phyloP scores from a whole-genome alignment of 129 eudicot genomes.

The Centella asiatica region DNA sequence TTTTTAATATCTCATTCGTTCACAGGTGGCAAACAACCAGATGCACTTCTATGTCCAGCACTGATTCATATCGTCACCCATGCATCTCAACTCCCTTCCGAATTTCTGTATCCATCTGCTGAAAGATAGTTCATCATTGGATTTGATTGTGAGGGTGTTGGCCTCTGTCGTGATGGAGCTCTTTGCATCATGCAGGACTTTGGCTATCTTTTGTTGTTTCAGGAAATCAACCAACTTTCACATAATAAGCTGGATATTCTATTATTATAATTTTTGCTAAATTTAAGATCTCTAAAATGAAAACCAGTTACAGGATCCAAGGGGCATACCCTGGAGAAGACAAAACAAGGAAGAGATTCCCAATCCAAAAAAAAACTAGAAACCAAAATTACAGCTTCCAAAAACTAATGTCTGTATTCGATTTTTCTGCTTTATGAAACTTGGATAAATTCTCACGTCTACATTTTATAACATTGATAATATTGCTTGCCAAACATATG shows the following conservation, averaged over 20 bases:
- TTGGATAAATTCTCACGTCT: too few species aligned
- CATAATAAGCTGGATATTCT: not conserved
- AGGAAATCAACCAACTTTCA: not conserved
- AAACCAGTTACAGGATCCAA: too few species aligned
- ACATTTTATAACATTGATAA: too few species aligned
- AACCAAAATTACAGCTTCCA: too few species aligned
- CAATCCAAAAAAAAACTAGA: too few species aligned
- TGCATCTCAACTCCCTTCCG: constrained; percentile 29
- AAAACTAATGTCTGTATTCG: too few species aligned
- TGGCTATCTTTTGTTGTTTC: not conserved
- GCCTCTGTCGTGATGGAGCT: constrained; percentile 27
- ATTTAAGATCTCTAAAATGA: too few species aligned
- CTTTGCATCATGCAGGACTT: constrained; percentile 30
- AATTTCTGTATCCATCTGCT: constrained; percentile 22
- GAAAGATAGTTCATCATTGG: constrained; percentile 19
- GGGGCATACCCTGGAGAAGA: too few species aligned
- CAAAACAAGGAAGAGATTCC: too few species aligned
- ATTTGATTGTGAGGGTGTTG: constrained; percentile 36
- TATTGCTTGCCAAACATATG: too few species aligned
- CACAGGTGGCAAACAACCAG: constrained; percentile 17
- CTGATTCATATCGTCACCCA: constrained; percentile 29
- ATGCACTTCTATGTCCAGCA: constrained; percentile 12
- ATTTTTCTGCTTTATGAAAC: too few species aligned
- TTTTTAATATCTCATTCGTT: constrained; percentile 1
- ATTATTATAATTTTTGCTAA: not conserved